These are phyloP conservation scores for Penicillium nucicola DNA, from an alignment of 495 filamentous ascomycete species.

Conservation along the genomic window DNA sequence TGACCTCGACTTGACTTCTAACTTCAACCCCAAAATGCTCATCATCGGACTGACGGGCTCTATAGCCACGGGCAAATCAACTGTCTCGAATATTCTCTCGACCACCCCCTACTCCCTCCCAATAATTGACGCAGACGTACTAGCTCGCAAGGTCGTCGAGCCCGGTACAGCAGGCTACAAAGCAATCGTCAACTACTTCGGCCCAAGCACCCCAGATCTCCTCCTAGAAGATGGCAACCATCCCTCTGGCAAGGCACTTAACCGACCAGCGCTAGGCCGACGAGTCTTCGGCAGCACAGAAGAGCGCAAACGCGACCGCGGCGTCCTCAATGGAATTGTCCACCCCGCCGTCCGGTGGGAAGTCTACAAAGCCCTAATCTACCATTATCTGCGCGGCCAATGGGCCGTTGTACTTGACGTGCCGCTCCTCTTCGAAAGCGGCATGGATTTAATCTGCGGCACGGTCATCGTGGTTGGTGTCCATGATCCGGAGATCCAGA, in stretches of 20 bases:
- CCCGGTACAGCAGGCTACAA: constrained; percentile 82
- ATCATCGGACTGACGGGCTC: constrained; percentile 95
- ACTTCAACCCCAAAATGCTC: constrained; percentile 59
- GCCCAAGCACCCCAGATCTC: constrained; percentile 76
- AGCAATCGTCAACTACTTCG: constrained; percentile 75
- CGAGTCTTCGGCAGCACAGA: constrained; percentile 76
- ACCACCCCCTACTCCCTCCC: constrained; percentile 79
- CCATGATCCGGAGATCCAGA: constrained; percentile 69
- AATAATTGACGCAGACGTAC: constrained; percentile 90
- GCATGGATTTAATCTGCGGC: constrained; percentile 77
- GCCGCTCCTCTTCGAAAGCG: constrained; percentile 83
- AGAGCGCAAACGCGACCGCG: constrained; percentile 62
- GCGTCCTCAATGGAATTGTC: constrained; percentile 81
- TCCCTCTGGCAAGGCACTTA: constrained; percentile 64
- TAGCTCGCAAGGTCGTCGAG: constrained; percentile 87
- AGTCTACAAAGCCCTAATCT: constrained; percentile 65
- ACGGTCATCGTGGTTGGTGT: constrained; percentile 84
- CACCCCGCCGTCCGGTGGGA: constrained; percentile 80
- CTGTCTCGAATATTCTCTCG: constrained; percentile 80
- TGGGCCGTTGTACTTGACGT: constrained; percentile 94
- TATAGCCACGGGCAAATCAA: constrained; percentile 97
- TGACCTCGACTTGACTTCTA: not conserved
- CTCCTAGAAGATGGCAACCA: constrained; percentile 49
- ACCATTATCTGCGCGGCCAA: constrained; percentile 63
- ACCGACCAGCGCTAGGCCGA: constrained; percentile 79